phyloP scores from a whole-genome alignment of 805 yeast species.

The Ogataea nitratoaversa region DNA sequence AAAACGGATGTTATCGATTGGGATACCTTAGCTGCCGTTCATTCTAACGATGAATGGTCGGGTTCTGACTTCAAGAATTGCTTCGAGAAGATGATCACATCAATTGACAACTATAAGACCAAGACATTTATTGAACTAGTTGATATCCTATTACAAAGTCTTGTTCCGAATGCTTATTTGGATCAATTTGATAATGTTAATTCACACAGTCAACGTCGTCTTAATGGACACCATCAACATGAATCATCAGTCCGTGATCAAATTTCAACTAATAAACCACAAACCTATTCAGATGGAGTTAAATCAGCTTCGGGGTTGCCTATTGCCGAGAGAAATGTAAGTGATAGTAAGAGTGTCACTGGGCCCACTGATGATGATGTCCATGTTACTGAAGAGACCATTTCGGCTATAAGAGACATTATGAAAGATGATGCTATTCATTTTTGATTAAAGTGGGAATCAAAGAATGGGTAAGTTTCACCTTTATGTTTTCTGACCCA shows the following conservation, averaged over 20 bases:
- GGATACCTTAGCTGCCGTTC: constrained; percentile 48
- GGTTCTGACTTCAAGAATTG: constrained; percentile 58
- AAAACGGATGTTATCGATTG: constrained; percentile 45
- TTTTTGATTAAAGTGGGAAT: too few species aligned
- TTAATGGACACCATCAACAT: neutral
- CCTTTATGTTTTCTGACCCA: too few species aligned
- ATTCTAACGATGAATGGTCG: constrained; percentile 46
- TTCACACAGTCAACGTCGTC: neutral
- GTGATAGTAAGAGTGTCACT: too few species aligned
- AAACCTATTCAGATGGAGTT: too few species aligned
- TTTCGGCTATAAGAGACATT: constrained; percentile 2
- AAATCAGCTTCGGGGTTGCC: neutral
- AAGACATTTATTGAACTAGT: constrained; percentile 33
- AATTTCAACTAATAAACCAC: neutral
- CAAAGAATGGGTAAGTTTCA: too few species aligned
- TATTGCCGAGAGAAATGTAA: too few species aligned
- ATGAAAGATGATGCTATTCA: constrained; percentile 1
- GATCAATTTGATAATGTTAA: constrained; percentile 1
- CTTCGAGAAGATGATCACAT: constrained; percentile 54
- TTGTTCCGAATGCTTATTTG: constrained; percentile 1
- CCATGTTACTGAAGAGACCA: neutral
- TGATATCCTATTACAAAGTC: constrained; percentile 20
- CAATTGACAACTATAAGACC: constrained; percentile 44
- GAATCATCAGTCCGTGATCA: constrained; percentile 1
- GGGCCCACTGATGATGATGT: neutral